Conservation (phyloP, 139 green algal genomes). For the Cymbomonas tetramitiformis region DNA sequence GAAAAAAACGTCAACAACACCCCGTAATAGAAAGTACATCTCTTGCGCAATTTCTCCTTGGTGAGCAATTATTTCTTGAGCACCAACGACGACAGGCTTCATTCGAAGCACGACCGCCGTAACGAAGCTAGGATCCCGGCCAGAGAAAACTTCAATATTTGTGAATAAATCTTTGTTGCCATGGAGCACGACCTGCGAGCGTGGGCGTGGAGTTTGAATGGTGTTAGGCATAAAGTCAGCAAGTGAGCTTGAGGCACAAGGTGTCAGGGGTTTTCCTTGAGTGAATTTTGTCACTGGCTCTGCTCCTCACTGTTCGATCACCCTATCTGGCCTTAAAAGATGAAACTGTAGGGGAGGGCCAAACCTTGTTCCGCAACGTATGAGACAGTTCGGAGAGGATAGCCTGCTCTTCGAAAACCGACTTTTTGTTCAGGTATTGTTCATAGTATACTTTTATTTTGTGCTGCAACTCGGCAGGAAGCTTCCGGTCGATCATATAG, state of each 20-base stretch:
- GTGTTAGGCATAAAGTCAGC: no score
- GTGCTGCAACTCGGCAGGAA: conserved; percentile 13
- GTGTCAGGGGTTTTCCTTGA: no score
- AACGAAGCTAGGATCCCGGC: conserved; percentile 1
- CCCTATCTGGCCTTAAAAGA: no score
- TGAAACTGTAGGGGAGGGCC: no score
- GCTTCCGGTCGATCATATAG: conserved; percentile 15
- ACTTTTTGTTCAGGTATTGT: conserved; percentile 5
- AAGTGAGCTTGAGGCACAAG: no score
- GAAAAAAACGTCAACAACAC: background rate
- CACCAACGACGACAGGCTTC: background rate
- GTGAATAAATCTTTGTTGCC: conserved; percentile 3
- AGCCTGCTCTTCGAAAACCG: conserved; percentile 12
- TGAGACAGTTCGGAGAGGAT: background rate
- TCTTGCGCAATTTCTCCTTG: conserved; percentile 7
- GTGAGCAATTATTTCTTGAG: conserved; percentile 2
- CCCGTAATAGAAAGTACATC: conserved; percentile 11
- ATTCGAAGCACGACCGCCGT: background rate
- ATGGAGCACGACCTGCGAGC: no score
- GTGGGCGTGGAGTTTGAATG: no score
- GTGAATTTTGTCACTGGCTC: no score
- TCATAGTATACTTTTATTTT: conserved; percentile 8
- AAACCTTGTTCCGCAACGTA: background rate
- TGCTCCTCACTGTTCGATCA: no score
- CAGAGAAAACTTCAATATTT: conserved; percentile 7